Conservation (phyloP, 805 yeast species). For the Starmerella apicola region DNA sequence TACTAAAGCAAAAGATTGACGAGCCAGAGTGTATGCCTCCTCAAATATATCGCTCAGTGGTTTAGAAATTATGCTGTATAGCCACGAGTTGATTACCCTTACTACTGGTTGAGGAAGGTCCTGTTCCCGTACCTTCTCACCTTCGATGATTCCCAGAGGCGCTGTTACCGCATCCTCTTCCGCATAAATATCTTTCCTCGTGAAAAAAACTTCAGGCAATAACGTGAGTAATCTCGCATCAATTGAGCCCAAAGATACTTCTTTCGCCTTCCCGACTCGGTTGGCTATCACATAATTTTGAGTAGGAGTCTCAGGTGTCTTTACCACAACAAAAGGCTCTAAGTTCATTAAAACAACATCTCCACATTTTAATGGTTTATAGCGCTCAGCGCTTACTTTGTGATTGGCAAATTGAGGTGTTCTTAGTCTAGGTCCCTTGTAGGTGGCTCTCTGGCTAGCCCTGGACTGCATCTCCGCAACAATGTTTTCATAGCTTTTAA, state of each 20-base stretch:
- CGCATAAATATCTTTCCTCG: background rate
- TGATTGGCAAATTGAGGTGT: background rate
- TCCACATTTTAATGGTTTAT: constrained; percentile 8
- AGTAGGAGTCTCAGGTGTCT: constrained; percentile 4
- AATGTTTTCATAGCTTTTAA: background rate
- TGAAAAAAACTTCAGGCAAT: background rate
- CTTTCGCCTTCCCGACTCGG: constrained; percentile 6
- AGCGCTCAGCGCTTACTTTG: background rate
- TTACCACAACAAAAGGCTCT: constrained; percentile 11
- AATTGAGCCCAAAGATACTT: constrained; percentile 2
- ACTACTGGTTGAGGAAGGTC: constrained; percentile 2
- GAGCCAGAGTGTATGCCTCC: background rate
- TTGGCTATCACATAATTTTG: constrained; percentile 10
- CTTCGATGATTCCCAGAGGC: background rate
- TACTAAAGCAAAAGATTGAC: background rate
- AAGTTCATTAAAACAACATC: constrained; percentile 12
- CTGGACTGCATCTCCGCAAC: background rate
- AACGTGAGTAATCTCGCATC: constrained; percentile 13
- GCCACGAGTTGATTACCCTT: constrained; percentile 5
- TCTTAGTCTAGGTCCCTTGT: background rate
- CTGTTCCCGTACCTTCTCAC: background rate
- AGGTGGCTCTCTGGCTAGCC: background rate
- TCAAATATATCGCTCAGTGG: constrained; percentile 8
- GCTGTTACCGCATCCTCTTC: constrained; percentile 2
- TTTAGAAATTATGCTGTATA: constrained; percentile 2